A percentile compares a stretch with the other conserved stretches of the same genome.
phyloP scores from a whole-genome alignment of 2,329 filamentous ascomycete genomes.

The Penicillium verrucosum region DNA sequence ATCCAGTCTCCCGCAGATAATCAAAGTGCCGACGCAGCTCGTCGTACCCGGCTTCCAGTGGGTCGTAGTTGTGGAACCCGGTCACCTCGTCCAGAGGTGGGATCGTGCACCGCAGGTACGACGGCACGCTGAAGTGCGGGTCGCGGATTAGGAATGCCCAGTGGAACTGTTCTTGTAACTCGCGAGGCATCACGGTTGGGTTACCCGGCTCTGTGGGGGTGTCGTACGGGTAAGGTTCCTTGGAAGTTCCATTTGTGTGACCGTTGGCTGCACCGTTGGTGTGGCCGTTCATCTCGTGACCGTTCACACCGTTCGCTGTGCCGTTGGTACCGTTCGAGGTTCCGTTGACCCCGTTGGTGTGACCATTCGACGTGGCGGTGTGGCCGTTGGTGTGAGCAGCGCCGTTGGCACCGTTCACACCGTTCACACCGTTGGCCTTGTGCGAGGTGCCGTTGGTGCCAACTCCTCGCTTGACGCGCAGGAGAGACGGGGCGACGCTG shows the following conservation, averaged over 20 bases:
- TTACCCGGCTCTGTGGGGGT: constrained; percentile 65
- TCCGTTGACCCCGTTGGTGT: constrained; percentile 13
- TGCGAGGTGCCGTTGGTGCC: constrained; percentile 35
- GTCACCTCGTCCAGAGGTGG: constrained; percentile 80
- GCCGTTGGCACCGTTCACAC: constrained; percentile 19
- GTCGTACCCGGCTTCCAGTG: constrained; percentile 82
- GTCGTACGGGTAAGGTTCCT: constrained; percentile 56
- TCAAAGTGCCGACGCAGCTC: constrained; percentile 87
- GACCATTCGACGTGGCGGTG: constrained; percentile 17
- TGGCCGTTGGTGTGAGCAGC: constrained; percentile 17
- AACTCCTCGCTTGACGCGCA: constrained; percentile 57
- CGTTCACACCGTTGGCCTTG: constrained; percentile 24
- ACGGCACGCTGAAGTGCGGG: constrained; percentile 85
- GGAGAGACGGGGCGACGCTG: constrained; percentile 73
- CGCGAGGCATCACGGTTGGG: constrained; percentile 77
- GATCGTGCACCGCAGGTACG: constrained; percentile 90
- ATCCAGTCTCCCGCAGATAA: constrained; percentile 65
- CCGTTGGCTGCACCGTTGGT: constrained; percentile 26
- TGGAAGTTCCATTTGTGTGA: constrained; percentile 17
- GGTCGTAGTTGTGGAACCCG: constrained; percentile 82
- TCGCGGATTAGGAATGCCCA: constrained; percentile 97
- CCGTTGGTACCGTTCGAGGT: constrained; percentile 1
- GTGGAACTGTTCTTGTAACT: constrained; percentile 75
- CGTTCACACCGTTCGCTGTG: constrained; percentile 8
- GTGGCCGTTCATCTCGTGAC: constrained; percentile 7